phyloP scores from a whole-genome alignment of 2,329 filamentous ascomycete species.

The Pseudogymnoascus sp. region DNA sequence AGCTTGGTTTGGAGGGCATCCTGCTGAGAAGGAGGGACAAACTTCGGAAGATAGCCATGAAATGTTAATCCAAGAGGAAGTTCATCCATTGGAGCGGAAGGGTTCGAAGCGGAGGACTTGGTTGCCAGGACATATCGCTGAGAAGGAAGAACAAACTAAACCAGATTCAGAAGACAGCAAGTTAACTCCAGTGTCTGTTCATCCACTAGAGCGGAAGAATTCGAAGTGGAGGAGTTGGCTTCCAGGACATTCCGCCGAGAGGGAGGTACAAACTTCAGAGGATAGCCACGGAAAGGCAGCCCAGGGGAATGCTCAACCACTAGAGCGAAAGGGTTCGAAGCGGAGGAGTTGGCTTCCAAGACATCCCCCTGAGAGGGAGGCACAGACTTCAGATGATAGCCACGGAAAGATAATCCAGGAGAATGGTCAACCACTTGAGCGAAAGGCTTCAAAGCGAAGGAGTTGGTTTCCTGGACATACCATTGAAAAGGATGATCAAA shows the following conservation, averaged over 20 bases:
- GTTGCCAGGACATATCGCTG: not conserved
- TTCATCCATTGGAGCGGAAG: not conserved
- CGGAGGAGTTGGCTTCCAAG: not conserved
- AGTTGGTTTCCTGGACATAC: no score
- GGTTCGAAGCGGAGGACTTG: not conserved
- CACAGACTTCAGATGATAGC: no score
- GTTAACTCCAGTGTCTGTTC: not conserved
- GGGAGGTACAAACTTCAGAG: not conserved
- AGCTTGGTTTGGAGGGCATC: not conserved
- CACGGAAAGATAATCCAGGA: no score
- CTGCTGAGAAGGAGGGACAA: not conserved
- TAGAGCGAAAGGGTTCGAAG: not conserved
- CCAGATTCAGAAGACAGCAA: not conserved
- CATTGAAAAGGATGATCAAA: not conserved
- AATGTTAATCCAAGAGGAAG: not conserved
- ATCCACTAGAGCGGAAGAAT: not conserved
- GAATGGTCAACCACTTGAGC: no score
- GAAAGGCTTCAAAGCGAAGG: no score
- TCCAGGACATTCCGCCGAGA: not conserved
- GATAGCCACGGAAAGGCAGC: not conserved
- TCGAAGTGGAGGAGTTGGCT: not conserved
- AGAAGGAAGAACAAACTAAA: not conserved
- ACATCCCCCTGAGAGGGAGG: not conserved
- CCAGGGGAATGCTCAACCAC: not conserved
- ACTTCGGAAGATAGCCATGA: not conserved